Evolutionary conservation across 2,329 filamentous ascomycete genomes (phyloP).

Genomic region (Zymoseptoria crescenta): DNA sequence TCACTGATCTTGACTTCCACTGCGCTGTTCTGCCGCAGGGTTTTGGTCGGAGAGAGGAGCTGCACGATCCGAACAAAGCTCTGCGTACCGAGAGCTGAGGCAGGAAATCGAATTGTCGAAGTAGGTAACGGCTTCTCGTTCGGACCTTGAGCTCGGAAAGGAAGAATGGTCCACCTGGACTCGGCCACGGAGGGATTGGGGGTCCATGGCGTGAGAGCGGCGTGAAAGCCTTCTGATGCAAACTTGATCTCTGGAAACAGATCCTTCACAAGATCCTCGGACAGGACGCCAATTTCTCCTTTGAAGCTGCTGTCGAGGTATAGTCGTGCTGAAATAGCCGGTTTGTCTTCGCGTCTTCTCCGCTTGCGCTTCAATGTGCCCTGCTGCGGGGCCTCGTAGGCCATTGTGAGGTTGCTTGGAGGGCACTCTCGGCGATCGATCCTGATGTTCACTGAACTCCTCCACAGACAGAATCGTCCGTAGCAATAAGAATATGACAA

Average conservation of each 20-base stretch:
- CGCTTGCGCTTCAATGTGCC: conserved; percentile 46
- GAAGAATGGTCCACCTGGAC: conserved; percentile 76
- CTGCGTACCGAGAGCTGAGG: conserved; percentile 65
- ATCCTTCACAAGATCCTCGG: conserved; percentile 75
- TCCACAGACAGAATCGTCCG: background rate
- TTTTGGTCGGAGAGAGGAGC: conserved; percentile 63
- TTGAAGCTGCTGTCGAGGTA: conserved; percentile 78
- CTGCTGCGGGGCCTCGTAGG: conserved; percentile 34
- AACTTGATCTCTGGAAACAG: conserved; percentile 53
- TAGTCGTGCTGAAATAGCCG: conserved; percentile 69
- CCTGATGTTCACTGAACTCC: background rate
- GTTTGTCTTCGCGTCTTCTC: conserved; percentile 54
- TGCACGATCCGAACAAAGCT: conserved; percentile 68
- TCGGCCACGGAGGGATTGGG: conserved; percentile 51
- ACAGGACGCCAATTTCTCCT: conserved; percentile 77
- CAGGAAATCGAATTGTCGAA: conserved; percentile 72
- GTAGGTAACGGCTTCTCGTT: conserved; percentile 58
- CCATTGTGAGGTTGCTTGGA: conserved; percentile 30
- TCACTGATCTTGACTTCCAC: conserved; percentile 81
- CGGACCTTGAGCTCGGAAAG: conserved; percentile 47
- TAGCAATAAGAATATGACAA: background rate
- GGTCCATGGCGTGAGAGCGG: conserved; percentile 68
- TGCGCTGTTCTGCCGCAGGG: conserved; percentile 63
- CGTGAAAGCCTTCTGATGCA: conserved; percentile 40
- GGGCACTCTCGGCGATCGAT: background rate